phyloP scores from a whole-genome alignment of 2,329 filamentous ascomycete species.

The Trichoderma oligosporum region DNA sequence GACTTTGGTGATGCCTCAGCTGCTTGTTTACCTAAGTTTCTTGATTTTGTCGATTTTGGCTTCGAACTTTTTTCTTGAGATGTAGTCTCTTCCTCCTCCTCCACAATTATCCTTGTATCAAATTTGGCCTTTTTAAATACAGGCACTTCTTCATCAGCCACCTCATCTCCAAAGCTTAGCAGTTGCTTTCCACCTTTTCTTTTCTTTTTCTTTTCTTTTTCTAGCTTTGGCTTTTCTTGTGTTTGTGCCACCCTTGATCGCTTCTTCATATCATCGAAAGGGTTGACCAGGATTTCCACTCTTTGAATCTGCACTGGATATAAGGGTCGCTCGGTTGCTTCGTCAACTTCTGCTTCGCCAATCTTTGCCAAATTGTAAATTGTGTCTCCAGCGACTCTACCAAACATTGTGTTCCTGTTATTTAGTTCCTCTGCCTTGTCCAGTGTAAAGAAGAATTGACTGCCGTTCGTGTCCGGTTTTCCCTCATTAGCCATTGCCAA shows the following conservation, averaged over 20 bases:
- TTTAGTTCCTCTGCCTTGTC: conserved; percentile 80
- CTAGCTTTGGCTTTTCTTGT: conserved; percentile 35
- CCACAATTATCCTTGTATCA: conserved; percentile 68
- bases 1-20: neutral
- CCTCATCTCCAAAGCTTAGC: conserved; percentile 73
- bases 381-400: conserved; percentile 84
- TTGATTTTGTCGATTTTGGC: conserved; percentile 31
- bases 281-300: conserved; percentile 74
- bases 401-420: conserved; percentile 90
- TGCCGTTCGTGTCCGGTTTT: conserved; percentile 74
- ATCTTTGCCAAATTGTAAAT: conserved; percentile 96
- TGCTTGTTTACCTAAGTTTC: conserved; percentile 24
- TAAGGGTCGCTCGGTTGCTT: conserved; percentile 74
- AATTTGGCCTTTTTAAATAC: conserved; percentile 73
- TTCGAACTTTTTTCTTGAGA: conserved; percentile 29
- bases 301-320: conserved; percentile 78
- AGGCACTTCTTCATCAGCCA: conserved; percentile 51
- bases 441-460: conserved; percentile 95
- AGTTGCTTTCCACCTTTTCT: conserved; percentile 72
- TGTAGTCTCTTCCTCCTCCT: conserved; percentile 35
- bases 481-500: conserved; percentile 96
- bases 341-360: conserved; percentile 77
- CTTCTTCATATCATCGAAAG: conserved; percentile 77
- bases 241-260: conserved; percentile 55
- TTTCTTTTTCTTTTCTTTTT: conserved; percentile 63